These are phyloP conservation scores for Fusarium incarnatum DNA, from an alignment of 2,329 filamentous ascomycete species.

Conservation along the genomic window DNA sequence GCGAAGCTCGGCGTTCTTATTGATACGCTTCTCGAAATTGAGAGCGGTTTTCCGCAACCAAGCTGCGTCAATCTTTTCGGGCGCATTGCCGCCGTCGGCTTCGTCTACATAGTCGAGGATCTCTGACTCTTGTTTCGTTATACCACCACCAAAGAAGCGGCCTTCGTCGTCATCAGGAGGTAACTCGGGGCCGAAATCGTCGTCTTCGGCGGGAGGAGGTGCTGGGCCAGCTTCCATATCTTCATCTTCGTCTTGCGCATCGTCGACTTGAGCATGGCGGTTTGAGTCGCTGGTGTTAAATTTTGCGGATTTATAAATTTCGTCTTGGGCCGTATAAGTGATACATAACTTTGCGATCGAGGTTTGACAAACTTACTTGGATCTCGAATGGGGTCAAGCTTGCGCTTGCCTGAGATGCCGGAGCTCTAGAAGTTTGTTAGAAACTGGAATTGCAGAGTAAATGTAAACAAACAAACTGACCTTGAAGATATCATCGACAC, in stretches of 20 bases:
- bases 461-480: conserved; percentile 43
- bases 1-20: conserved; percentile 88
- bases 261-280: conserved; percentile 60
- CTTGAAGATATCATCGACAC: conserved; percentile 71
- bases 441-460: background rate
- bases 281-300: conserved; percentile 59
- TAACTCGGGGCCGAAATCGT: conserved; percentile 58
- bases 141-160: conserved; percentile 93
- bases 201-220: conserved; percentile 63
- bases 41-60: conserved; percentile 88
- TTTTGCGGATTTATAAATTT: conserved; percentile 73
- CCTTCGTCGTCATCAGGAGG: conserved; percentile 79
- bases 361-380: conserved; percentile 62
- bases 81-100: conserved; percentile 53
- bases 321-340: conserved; percentile 56
- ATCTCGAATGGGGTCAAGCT: conserved; percentile 70
- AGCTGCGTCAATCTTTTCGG: conserved; percentile 82
- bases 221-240: conserved; percentile 62
- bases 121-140: conserved; percentile 82
- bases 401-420: conserved; percentile 69
- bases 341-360: background rate
- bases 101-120: conserved; percentile 89
- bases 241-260: conserved; percentile 60
- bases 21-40: conserved; percentile 90
- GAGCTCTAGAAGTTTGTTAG: conserved; percentile 46